phyloP scores from a whole-genome alignment of 1,284 basidiomycete genomes.

The Ganoderma meredithae region DNA sequence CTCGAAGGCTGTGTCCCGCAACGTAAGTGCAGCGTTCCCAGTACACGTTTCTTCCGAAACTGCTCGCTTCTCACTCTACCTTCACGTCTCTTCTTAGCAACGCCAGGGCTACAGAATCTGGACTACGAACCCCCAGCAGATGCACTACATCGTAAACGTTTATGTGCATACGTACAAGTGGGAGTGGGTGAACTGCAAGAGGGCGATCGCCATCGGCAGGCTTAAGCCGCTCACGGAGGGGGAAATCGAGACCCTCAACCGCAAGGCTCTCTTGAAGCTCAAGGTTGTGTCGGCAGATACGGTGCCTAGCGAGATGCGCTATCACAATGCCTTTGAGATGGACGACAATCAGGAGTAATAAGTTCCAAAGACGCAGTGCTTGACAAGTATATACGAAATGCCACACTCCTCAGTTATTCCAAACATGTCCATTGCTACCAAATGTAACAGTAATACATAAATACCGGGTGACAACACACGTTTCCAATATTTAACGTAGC shows the following conservation, averaged over 20 bases:
- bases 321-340: no score
- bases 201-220: neutral
- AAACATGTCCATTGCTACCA: no score
- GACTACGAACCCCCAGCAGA: neutral
- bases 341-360: no score
- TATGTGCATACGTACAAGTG: neutral
- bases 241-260: neutral
- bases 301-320: no score
- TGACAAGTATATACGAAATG: no score
- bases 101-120: neutral
- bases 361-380: no score
- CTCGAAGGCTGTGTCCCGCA: neutral
- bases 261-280: neutral
- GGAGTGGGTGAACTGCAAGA: neutral
- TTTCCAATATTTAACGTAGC: no score
- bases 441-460: no score
- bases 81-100: neutral
- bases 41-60: neutral
- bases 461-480: no score
- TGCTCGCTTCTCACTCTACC: neutral
- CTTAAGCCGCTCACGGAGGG: neutral
- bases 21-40: neutral
- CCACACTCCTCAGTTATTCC: no score
- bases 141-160: neutral
- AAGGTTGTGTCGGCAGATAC: conserved; percentile 1